These are phyloP conservation scores for Beta macrorhiza DNA, from an alignment of 179 eudicot species.

Conservation along the genomic window DNA sequence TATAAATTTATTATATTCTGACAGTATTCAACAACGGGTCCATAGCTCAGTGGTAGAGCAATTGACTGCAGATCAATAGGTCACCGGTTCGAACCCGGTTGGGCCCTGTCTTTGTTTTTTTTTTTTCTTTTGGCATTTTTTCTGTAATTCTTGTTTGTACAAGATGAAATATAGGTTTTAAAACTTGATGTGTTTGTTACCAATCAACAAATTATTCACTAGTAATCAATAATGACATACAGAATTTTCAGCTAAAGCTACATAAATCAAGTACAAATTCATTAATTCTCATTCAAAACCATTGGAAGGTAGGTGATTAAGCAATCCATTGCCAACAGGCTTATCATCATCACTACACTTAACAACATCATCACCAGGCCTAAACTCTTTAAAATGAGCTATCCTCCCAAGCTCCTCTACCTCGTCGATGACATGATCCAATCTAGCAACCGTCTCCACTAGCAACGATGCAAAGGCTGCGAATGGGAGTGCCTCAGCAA, in stretches of 20 bases:
- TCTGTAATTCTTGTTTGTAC: neutral
- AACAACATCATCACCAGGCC: conserved; percentile 35
- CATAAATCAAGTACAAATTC: neutral
- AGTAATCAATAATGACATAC: neutral
- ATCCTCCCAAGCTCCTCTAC: conserved; percentile 79
- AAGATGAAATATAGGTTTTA: neutral
- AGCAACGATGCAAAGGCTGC: conserved; percentile 92
- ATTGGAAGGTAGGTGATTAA: conserved; percentile 59
- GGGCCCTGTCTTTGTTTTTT: conserved; percentile 34
- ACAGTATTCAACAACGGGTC: conserved; percentile 10
- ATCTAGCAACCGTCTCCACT: conserved; percentile 88
- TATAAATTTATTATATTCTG: neutral
- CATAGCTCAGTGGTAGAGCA: conserved; percentile 49
- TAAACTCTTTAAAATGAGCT: conserved; percentile 53
- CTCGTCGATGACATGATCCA: conserved; percentile 78
- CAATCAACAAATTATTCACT: neutral
- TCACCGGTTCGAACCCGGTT: conserved; percentile 56
- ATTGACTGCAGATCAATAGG: conserved; percentile 48
- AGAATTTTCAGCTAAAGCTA: neutral
- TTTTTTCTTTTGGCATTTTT: neutral
- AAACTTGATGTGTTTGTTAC: neutral
- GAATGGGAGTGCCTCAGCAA: conserved; percentile 93
- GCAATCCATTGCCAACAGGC: conserved; percentile 26
- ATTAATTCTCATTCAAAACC: conserved; percentile 26
- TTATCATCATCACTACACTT: conserved; percentile 18